These are phyloP conservation scores for Gossypium stocksii DNA, from an alignment of 345 rosid genomes.

Conservation along the genomic window DNA sequence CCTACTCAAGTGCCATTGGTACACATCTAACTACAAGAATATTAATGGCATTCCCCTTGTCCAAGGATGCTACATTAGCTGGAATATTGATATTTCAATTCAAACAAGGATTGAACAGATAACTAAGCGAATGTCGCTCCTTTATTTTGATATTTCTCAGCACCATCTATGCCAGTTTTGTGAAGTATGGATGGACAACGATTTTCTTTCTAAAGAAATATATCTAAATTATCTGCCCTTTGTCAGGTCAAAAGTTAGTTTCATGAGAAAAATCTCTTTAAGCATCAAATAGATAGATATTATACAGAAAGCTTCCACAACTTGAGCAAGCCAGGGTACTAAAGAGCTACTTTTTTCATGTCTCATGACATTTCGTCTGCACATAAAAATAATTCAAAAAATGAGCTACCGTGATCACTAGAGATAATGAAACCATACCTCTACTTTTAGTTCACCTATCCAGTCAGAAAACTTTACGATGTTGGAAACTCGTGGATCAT, in stretches of 20 bases:
- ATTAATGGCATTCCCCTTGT: neutral
- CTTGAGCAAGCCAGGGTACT: neutral
- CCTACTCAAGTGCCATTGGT: neutral
- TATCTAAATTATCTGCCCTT: neutral
- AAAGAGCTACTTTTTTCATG: neutral
- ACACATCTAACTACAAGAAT: neutral
- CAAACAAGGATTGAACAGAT: too few relatives aligned
- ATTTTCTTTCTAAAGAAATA: neutral
- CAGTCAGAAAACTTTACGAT: constrained; percentile 77
- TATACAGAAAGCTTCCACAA: neutral
- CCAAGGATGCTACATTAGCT: neutral
- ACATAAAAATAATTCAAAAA: neutral
- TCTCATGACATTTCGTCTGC: neutral
- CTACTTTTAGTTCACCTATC: constrained; percentile 88
- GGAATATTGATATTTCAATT: neutral
- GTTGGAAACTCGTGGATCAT: constrained; percentile 86
- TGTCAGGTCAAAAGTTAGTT: neutral
- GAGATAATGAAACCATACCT: constrained; percentile 44
- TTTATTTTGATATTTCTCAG: too few relatives aligned
- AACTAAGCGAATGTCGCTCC: too few relatives aligned
- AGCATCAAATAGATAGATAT: neutral
- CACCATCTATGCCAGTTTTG: too few relatives aligned
- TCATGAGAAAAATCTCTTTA: neutral
- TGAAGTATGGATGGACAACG: too few relatives aligned
- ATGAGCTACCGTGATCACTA: neutral